Base-by-base conservation (phyloP, 2,329 filamentous ascomycete species). In the Magnaporthiopsis poae region DNA sequence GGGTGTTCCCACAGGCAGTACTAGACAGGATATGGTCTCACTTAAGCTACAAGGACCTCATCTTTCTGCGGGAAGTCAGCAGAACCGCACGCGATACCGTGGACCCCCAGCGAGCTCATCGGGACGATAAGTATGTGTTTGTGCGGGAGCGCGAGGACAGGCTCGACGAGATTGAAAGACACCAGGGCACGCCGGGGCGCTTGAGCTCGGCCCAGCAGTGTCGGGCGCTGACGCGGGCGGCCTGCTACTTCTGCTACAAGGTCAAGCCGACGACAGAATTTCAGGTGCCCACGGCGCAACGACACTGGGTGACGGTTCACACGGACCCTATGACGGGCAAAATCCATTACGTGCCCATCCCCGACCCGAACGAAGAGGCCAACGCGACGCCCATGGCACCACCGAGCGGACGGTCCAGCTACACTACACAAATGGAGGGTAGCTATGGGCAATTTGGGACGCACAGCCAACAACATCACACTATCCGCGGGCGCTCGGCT, bases 171-270 rank as follows among this genome's bases (percentile, higher is more conserved):
- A 31, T n/a, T 2, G n/a, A 36, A 33, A 39, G 61, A 15, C 61
- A 29, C 8, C 29, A 25, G 7, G n/a, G 11, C 13, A 15, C 15
- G 29, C 29, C 39, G 60, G 27, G 46, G 9, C 46, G 46, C 2
- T 56, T 5, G 46, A 21, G 46, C 5, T 56, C 46, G n/a, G 46
- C 46, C 5, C 46, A 56, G n/a, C 46, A 56, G 46, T 56, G 46
- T 4, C 46, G 46, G n/a, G 46, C 31, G n/a, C 31, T 33, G 12
- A 63, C 15, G n/a, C 31, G 11, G 33, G 35, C 36, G 35, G 69
- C 64, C 12, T 71, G 70, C 66, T 71, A 71, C 62, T 66, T 71
- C 15, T 71, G 70, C 61, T 71, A 68, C 46, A 68, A 68, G n/a
- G 69, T 71, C 36, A 68, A 68, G 29, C 18, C 46, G 35, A 27